These are phyloP conservation scores for Moesziomyces antarcticus DNA, from an alignment of 1,284 basidiomycete species.

Conservation along the genomic window DNA sequence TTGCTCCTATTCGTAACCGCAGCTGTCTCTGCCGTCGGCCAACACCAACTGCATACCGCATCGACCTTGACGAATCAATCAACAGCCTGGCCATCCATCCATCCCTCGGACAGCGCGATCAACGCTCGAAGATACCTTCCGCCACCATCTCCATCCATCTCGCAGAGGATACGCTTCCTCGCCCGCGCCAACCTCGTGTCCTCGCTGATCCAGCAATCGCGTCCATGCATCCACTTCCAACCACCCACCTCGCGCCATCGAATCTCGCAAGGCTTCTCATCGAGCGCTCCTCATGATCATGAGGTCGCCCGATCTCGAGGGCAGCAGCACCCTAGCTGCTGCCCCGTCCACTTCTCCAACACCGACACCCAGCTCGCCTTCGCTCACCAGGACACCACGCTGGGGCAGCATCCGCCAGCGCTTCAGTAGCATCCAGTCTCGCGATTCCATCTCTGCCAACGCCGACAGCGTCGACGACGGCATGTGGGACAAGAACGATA, in stretches of 20 bases:
- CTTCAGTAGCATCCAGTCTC: constrained; percentile 38
- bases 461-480: constrained; percentile 35
- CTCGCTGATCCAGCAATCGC: neutral
- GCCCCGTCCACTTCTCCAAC: constrained; percentile 10
- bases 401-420: constrained; percentile 44
- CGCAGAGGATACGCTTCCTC: neutral
- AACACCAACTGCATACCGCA: too few relatives aligned
- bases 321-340: neutral
- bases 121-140: too few relatives aligned
- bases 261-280: neutral
- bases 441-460: constrained; percentile 19
- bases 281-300: neutral
- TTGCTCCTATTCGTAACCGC: too few relatives aligned
- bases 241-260: too few relatives aligned
- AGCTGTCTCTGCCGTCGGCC: too few relatives aligned
- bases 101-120: too few relatives aligned
- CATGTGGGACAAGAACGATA: constrained; percentile 51
- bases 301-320: neutral
- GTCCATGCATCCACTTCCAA: neutral
- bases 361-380: constrained; percentile 10
- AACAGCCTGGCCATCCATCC: too few relatives aligned
- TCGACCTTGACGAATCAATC: too few relatives aligned
- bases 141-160: too few relatives aligned
- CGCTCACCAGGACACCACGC: constrained; percentile 18
- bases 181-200: neutral